These are phyloP conservation scores for Symbiotaphrina buchneri DNA, from an alignment of 495 filamentous ascomycete species.

Conservation along the genomic window DNA sequence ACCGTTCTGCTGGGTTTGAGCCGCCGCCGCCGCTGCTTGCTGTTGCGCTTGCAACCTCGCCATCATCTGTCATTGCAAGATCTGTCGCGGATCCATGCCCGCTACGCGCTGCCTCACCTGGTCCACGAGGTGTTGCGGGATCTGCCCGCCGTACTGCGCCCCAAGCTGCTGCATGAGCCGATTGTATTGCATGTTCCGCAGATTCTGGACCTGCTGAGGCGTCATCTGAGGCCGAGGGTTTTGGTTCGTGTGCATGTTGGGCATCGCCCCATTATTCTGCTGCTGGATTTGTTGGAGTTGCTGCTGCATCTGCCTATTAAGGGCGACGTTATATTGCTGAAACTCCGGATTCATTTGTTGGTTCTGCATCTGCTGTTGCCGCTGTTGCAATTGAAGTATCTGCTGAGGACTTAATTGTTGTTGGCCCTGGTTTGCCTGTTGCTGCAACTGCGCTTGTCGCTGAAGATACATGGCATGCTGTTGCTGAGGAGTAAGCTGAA, in stretches of 20 bases:
- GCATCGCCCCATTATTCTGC: constrained; percentile 2
- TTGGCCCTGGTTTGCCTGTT: constrained; percentile 21
- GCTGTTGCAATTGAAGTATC: constrained; percentile 21
- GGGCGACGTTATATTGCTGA: constrained; percentile 14
- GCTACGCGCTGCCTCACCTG: not conserved
- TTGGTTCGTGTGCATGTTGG: not conserved
- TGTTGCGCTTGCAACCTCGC: constrained; percentile 1
- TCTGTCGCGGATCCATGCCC: not conserved
- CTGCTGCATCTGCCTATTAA: constrained; percentile 4
- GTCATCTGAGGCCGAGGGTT: constrained; percentile 1
- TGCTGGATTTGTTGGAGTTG: constrained; percentile 6
- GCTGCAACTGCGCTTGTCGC: constrained; percentile 14
- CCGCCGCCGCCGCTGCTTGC: constrained; percentile 3
- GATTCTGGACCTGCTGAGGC: constrained; percentile 2
- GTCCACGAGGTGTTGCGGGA: not conserved
- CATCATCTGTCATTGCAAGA: not conserved
- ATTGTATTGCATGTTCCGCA: not conserved
- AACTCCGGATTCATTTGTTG: constrained; percentile 14
- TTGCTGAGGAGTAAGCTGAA: constrained; percentile 16
- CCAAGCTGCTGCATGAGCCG: not conserved
- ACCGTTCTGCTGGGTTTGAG: no score
- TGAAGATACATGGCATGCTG: constrained; percentile 14
- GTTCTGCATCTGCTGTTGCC: constrained; percentile 15
- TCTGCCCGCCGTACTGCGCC: not conserved
- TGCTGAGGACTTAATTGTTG: constrained; percentile 21